Evolutionary conservation across 345 rosid genomes (phyloP).

Genomic region (Cardiospermum halicacabum): DNA sequence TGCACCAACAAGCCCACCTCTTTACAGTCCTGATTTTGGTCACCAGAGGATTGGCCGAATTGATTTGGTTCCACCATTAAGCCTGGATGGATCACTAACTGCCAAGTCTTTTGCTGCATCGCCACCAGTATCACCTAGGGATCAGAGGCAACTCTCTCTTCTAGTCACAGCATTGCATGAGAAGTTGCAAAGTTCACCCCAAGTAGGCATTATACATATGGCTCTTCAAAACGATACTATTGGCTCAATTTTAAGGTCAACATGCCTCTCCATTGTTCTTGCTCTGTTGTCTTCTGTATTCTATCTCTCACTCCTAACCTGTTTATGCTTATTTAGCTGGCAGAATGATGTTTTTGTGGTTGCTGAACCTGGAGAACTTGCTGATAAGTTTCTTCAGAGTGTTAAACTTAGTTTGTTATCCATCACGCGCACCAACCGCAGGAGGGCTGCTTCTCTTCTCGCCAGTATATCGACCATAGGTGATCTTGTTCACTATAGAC

Average conservation of each 20-base stretch:
- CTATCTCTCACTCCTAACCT: conserved; percentile 22
- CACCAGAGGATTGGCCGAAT: conserved; percentile 66
- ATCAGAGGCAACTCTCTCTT: conserved; percentile 61
- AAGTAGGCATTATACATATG: conserved; percentile 88
- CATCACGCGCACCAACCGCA: conserved; percentile 42
- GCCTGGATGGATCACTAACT: conserved; percentile 73
- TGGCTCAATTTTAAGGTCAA: conserved; percentile 82
- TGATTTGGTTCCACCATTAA: conserved; percentile 88
- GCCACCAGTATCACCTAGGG: conserved; percentile 74
- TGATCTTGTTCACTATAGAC: conserved; percentile 58
- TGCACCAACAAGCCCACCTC: conserved; percentile 86
- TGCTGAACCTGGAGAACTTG: conserved; percentile 96
- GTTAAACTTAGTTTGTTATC: conserved; percentile 78
- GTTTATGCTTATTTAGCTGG: conserved; percentile 48
- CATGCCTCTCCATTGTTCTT: conserved; percentile 16
- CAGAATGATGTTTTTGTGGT: conserved; percentile 97
- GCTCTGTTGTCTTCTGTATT: conserved; percentile 12
- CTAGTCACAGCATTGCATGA: conserved; percentile 77
- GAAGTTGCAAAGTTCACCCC: conserved; percentile 84
- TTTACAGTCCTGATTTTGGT: conserved; percentile 79
- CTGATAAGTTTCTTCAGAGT: conserved; percentile 76
- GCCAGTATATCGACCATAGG: conserved; percentile 64
- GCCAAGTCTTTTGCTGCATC: conserved; percentile 52
- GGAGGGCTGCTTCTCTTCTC: conserved; percentile 50
- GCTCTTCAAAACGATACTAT: conserved; percentile 80